Evolutionary conservation across 2,329 filamentous ascomycete genomes (phyloP).

Genomic region (Trichoderma koningiopsis): DNA sequence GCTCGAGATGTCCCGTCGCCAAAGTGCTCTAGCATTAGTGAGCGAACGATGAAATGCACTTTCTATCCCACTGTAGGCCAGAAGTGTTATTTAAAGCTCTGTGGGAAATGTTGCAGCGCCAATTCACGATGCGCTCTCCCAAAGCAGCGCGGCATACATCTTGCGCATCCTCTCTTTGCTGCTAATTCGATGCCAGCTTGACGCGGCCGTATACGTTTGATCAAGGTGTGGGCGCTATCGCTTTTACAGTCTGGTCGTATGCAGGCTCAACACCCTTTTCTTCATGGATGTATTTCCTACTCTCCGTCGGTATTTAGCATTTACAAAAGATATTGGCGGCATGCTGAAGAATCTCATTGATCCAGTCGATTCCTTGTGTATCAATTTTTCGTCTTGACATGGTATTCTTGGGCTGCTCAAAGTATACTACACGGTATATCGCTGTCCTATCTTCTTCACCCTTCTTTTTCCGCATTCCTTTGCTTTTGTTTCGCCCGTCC

Average conservation of each 20-base stretch:
- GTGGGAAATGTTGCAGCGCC: background rate
- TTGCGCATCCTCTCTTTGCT: background rate
- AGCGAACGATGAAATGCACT: background rate
- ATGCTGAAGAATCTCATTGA: background rate
- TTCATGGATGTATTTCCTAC: background rate
- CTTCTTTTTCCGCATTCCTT: background rate
- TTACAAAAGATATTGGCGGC: background rate
- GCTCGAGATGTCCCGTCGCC: background rate
- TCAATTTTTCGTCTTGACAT: background rate
- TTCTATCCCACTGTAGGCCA: background rate
- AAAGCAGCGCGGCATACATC: background rate
- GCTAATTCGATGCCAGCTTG: background rate
- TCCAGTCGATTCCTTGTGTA: background rate
- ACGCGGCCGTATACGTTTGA: background rate
- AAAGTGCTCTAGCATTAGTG: background rate
- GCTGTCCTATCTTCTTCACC: background rate
- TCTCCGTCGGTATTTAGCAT: background rate
- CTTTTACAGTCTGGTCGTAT: background rate
- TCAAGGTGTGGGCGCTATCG: conserved; percentile 9
- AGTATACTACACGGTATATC: background rate
- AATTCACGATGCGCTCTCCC: background rate
- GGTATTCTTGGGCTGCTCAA: background rate
- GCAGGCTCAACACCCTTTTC: conserved; percentile 13
- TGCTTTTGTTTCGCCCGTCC: background rate
- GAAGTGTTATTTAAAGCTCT: background rate